Percentiles rank a stretch among this genome's conserved stretches.
Conservation (phyloP, 371 early-diverging fungal species). For the Haplosporangium sp. region DNA sequence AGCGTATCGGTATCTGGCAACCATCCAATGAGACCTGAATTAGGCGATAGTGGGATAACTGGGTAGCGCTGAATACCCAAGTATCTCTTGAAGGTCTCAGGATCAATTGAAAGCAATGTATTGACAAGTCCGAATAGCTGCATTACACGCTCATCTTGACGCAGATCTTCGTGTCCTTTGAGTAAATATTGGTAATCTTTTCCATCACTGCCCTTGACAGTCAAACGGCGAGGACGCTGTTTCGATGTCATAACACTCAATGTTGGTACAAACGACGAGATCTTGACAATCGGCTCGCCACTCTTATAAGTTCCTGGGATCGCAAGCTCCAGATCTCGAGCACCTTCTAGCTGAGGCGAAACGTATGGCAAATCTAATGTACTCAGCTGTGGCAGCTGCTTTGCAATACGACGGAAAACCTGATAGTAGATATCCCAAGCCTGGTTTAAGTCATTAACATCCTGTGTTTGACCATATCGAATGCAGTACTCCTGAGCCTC, state of each 20-base stretch:
- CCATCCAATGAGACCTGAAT: slow-evolving; percentile 97
- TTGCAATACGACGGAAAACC: slow-evolving; percentile 88
- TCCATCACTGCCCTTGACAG: slow-evolving; percentile 92
- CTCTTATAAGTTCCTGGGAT: slow-evolving; percentile 96
- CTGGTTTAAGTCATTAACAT: slow-evolving; percentile 88
- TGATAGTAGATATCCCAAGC: slow-evolving; percentile 97
- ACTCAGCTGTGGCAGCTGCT: slow-evolving; percentile 86
- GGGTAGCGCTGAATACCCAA: slow-evolving; percentile 94
- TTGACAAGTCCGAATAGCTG: slow-evolving; percentile 98
- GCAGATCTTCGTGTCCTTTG: slow-evolving; percentile 98
- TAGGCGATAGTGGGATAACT: slow-evolving; percentile 96
- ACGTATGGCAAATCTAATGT: slow-evolving; percentile 92
- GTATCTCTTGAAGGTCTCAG: slow-evolving; percentile 95
- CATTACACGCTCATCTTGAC: slow-evolving; percentile 99
- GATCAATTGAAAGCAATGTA: slow-evolving; percentile 86
- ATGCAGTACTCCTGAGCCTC: slow-evolving; percentile 94
- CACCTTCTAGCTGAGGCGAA: slow-evolving; percentile 90
- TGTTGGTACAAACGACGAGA: slow-evolving; percentile 85
- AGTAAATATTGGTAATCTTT: slow-evolving; percentile 91
- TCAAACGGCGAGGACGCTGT: slow-evolving; percentile 91
- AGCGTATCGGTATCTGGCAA: slow-evolving; percentile 96
- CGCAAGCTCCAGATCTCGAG: slow-evolving; percentile 89
- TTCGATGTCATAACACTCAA: slow-evolving; percentile 93
- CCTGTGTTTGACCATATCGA: slow-evolving; percentile 82
- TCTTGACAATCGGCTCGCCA: slow-evolving; percentile 89